phyloP scores from a whole-genome alignment of 2,329 filamentous ascomycete species.

The Hirsutella rhossiliensis region DNA sequence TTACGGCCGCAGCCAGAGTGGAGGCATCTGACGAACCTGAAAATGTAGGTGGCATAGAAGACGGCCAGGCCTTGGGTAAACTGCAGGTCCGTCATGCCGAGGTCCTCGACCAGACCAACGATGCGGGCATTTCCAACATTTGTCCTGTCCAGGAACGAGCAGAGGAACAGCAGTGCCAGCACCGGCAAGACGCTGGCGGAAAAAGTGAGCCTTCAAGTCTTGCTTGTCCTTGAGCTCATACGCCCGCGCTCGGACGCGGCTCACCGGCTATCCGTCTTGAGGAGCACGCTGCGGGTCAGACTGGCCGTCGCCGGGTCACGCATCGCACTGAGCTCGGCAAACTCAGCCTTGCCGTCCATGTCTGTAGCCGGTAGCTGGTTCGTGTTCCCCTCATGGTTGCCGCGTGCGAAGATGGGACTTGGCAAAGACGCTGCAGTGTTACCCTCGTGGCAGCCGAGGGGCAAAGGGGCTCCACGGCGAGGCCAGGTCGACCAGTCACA shows the following conservation, averaged over 20 bases:
- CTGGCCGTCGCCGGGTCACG: constrained; percentile 1
- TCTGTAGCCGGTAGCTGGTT: not conserved
- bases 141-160: constrained; percentile 54
- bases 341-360: constrained; percentile 8
- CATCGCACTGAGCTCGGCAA: constrained; percentile 8
- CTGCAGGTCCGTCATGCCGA: constrained; percentile 46
- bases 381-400: not conserved
- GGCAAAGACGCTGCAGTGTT: too few species aligned
- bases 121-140: constrained; percentile 63
- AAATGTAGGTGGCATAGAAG: constrained; percentile 54
- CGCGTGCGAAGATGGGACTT: too few species aligned
- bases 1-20: too few species aligned
- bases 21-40: constrained; percentile 31
- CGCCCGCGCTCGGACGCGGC: too few species aligned
- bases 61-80: constrained; percentile 53
- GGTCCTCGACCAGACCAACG: constrained; percentile 45
- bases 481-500: too few species aligned
- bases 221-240: too few species aligned
- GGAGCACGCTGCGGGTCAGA: constrained; percentile 12
- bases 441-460: too few species aligned
- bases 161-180: constrained; percentile 52
- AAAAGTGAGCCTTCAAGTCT: not conserved
- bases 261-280: constrained; percentile 16
- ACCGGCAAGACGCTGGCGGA: constrained; percentile 44
- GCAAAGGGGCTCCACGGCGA: too few species aligned